These are phyloP conservation scores for Ogataea degrootiae DNA, from an alignment of 805 yeast genomes.

Conservation along the genomic window DNA sequence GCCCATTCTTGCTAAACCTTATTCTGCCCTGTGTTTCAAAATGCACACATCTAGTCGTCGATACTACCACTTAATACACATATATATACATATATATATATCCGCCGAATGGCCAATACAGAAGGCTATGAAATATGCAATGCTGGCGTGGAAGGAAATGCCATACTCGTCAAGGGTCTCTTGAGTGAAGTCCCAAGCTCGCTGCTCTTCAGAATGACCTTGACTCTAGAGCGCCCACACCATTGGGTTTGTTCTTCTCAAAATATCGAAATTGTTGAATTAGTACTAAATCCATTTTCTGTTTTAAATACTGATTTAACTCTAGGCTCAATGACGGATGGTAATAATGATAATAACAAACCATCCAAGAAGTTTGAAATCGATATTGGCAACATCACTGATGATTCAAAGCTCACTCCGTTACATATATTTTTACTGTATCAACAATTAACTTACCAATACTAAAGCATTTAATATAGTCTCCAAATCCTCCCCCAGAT, in stretches of 20 bases:
- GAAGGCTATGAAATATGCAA: constrained; percentile 40
- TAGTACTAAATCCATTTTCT: constrained; percentile 37
- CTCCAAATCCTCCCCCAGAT: constrained; percentile 50
- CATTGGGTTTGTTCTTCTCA: constrained; percentile 85
- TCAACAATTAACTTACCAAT: constrained; percentile 63
- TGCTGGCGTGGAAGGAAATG: constrained; percentile 62
- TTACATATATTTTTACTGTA: constrained; percentile 63
- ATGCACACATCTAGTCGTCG: too few relatives aligned
- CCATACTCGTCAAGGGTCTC: constrained; percentile 45
- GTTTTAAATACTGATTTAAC: constrained; percentile 5
- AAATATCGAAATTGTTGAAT: constrained; percentile 45
- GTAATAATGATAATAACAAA: neutral
- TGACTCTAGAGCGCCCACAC: constrained; percentile 75
- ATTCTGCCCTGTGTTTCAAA: too few relatives aligned
- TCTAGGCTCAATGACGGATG: constrained; percentile 1
- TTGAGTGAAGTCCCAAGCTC: constrained; percentile 46
- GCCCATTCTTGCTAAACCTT: too few relatives aligned
- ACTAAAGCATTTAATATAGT: constrained; percentile 42
- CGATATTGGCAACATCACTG: constrained; percentile 65
- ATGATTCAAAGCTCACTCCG: constrained; percentile 86
- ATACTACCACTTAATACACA: too few relatives aligned
- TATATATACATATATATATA: too few relatives aligned
- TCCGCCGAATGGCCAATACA: neutral
- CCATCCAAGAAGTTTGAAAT: constrained; percentile 27
- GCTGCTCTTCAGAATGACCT: constrained; percentile 46